Conservation (phyloP, 306 rosid genomes). For the Carpinus viminea region DNA sequence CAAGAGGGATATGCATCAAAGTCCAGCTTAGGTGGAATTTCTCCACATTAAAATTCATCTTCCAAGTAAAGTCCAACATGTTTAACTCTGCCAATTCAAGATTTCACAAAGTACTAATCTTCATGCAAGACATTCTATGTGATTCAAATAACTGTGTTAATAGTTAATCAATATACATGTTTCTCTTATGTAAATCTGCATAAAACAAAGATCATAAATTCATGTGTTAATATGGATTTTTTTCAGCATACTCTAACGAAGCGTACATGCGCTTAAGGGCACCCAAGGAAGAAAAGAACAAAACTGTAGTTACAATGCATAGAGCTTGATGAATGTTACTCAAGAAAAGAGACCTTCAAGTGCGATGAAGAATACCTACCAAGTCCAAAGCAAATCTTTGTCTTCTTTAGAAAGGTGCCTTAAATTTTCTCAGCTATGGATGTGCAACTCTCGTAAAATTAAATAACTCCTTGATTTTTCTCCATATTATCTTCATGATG, state of each 20-base stretch:
- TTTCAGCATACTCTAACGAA: neutral
- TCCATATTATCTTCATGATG: neutral
- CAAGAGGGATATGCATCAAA: neutral
- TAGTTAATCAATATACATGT: conserved; percentile 5
- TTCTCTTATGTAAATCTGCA: conserved; percentile 1
- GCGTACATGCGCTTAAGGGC: conserved; percentile 12
- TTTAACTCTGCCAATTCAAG: neutral
- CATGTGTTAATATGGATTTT: neutral
- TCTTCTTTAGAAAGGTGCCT: conserved; percentile 1
- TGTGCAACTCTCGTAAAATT: neutral
- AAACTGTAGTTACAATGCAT: neutral
- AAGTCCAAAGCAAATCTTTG: neutral
- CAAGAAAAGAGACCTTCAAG: neutral
- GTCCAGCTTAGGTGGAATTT: neutral
- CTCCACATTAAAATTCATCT: neutral
- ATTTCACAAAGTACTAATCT: neutral
- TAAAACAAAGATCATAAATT: neutral
- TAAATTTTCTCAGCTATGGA: neutral
- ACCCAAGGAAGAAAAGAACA: neutral
- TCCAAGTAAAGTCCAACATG: neutral
- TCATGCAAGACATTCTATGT: neutral
- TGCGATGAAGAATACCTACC: neutral
- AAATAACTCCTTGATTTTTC: neutral
- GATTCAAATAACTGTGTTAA: neutral
- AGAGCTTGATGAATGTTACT: neutral